Evolutionary conservation across 2,329 filamentous ascomycete species (phyloP).

Genomic region (Claviceps africana): DNA sequence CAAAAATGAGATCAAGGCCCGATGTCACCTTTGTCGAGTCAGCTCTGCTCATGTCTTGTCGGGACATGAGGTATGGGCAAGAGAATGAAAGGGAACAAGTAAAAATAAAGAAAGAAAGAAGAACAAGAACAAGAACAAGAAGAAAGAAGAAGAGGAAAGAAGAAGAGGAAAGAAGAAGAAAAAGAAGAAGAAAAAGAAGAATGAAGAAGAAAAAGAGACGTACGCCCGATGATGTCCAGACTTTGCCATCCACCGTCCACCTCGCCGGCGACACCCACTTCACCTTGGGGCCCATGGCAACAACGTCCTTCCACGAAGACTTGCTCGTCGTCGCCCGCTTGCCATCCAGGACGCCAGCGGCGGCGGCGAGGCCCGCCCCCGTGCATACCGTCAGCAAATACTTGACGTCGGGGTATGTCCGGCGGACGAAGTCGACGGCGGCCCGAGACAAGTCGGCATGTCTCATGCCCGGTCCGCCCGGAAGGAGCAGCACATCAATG

Average conservation of each 20-base stretch:
- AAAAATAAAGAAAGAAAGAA: no score
- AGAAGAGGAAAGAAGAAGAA: background rate
- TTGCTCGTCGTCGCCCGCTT: slow-evolving; percentile 53
- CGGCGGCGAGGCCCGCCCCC: slow-evolving; percentile 42
- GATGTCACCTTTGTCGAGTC: slow-evolving; percentile 4
- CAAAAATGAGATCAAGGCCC: slow-evolving; percentile 9
- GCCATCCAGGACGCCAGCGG: slow-evolving; percentile 44
- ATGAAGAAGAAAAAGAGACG: slow-evolving; percentile 12
- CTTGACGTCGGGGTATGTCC: slow-evolving; percentile 30
- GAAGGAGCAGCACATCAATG: slow-evolving; percentile 44
- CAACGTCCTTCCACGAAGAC: slow-evolving; percentile 33
- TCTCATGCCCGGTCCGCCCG: slow-evolving; percentile 41
- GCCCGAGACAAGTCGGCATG: slow-evolving; percentile 13
- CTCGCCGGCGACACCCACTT: slow-evolving; percentile 46
- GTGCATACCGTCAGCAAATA: slow-evolving; percentile 55
- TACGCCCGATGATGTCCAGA: slow-evolving; percentile 49
- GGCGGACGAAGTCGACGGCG: slow-evolving; percentile 26
- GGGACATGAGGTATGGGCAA: no score
- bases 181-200: background rate
- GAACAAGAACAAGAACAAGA: no score
- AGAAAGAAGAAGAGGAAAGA: no score
- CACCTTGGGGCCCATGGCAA: slow-evolving; percentile 30
- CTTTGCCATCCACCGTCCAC: slow-evolving; percentile 50
- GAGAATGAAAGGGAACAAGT: no score
- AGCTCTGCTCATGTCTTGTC: background rate